These are phyloP conservation scores for Clavaria fumosa DNA, from an alignment of 768 basidiomycete species.

Conservation along the genomic window DNA sequence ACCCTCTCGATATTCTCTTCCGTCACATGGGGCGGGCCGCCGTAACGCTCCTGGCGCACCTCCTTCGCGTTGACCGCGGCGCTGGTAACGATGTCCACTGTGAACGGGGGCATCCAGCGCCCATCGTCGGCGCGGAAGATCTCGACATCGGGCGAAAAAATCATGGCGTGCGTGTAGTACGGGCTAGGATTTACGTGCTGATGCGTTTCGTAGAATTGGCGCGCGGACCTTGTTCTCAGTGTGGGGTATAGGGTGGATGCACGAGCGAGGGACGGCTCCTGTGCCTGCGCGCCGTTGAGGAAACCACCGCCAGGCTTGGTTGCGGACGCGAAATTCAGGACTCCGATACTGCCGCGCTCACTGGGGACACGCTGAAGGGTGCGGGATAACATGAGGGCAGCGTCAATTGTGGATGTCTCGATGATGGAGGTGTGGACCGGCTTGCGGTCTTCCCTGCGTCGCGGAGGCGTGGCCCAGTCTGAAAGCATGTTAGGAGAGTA, in stretches of 20 bases:
- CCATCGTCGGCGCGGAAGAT: conserved; percentile 53
- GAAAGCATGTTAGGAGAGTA: conserved; percentile 15
- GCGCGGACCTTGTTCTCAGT: conserved; percentile 37
- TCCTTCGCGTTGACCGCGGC: conserved; percentile 61
- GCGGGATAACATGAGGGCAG: conserved; percentile 28
- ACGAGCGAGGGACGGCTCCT: conserved; percentile 70
- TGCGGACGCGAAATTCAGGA: conserved; percentile 68
- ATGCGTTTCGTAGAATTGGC: conserved; percentile 51
- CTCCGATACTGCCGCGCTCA: conserved; percentile 27
- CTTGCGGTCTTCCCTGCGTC: background rate
- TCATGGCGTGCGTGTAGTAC: conserved; percentile 67
- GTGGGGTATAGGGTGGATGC: conserved; percentile 55
- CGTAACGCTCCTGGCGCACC: too few species aligned
- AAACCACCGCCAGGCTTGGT: conserved; percentile 69
- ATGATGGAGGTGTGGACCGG: conserved; percentile 29
- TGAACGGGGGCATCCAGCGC: conserved; percentile 36
- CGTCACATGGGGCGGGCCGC: conserved; percentile 16
- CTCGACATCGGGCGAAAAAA: conserved; percentile 52
- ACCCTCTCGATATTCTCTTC: conserved; percentile 29
- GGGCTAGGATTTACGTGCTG: conserved; percentile 30
- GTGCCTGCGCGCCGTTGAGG: conserved; percentile 53
- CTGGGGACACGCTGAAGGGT: background rate
- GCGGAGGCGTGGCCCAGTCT: background rate
- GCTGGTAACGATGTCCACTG: conserved; percentile 52
- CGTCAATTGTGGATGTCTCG: conserved; percentile 51